Evolutionary conservation across 1,284 basidiomycete genomes (phyloP), one percentile per base, ranked within the genome.

Genomic region (Neolentinus lepideus): DNA sequence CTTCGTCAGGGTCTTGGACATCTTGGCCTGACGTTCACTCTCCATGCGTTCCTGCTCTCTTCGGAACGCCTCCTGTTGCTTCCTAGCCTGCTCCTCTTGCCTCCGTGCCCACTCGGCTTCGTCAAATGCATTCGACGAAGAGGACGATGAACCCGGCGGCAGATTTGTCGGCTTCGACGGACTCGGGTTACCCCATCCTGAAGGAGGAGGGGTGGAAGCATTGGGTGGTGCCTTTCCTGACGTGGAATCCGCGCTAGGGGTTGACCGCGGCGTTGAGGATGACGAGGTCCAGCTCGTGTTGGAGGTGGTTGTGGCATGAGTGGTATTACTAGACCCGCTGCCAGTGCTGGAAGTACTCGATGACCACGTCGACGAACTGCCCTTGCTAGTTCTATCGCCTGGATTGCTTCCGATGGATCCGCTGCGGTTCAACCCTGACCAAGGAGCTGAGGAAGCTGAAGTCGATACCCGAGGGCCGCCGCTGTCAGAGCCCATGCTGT

Each of bases 81-180:
- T 54, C 35, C 57, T 56, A 0, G 54, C 60, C 19, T 57, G 45
- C 29, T 54, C 55, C 26, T 57, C 60, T 31, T 57, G 53, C 25
- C 47, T n/a, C 16, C 51, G 50, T 3, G 36, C 45, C 51, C 51
- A 52, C 16, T 52, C 55, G n/a, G 8, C 54, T 38, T 54, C 51
- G 10, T 51, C 48, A 25, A 51, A 50, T 4, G 22, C 22, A 25
- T 25, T 50, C 8, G 47, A 3, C 22, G 47, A 50, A n/a, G 4
- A 25, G 8, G 22, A n/a, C 4, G 47, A 50, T 4, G 24, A n/a
- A 29, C 24, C 24, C 14, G 24, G 14, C 43, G 4, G 19, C 24
- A 6, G 43, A 24, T 8, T 35, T 22, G 51, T 25, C 26, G 47
- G 21, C 54, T 51, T 45, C 21, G 53, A 16, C 22, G 54, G 2